Base-by-base conservation (phyloP, 2,329 filamentous ascomycete species). In the Clonostachys rosea region DNA sequence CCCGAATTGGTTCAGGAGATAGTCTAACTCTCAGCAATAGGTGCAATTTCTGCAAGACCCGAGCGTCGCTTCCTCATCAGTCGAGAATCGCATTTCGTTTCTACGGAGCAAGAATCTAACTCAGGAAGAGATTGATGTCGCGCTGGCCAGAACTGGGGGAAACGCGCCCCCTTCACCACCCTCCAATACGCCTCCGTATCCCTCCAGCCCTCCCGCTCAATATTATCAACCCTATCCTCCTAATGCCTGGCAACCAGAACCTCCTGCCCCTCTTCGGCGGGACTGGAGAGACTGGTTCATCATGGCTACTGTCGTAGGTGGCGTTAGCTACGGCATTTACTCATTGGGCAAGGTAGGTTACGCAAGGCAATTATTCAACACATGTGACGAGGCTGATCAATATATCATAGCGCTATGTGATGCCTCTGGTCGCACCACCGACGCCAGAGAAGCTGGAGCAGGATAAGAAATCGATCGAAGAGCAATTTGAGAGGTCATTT, bases 281-380 rank as follows among this genome's bases (percentile, higher is more conserved):
- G 94, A 99, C 69, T 99, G 94, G 94, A 81, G 95, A 51, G 94
- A 99, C 64, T 97, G 91, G 88, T 99, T 99, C 69, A 97, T 99
- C 67, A 96, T 97, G 90, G 94, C 94, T 8, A 99, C 94, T 0
- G 89, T 97, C 12, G 86, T 95, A 52, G 87, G 91, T 48, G 90
- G 91, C 43, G 85, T 96, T 17, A 80, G 90, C 37, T 97, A 96
- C 60, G 92, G 91, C 1, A 69, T 96, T 18, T 99, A 94, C 63
- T 81, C 86, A 54, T 79, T 96, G 14, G 89, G 91, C 50, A 95
- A 95, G 81, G 87, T 90, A 72, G 36, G 63, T 47, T 13, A 34
- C 37, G 34, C 24, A 10, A 30, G 8, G 24, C 24, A 30, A 30
- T 10, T 41, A 3, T 17, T 34, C 33, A 35, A 13, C 6, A 34